phyloP scores from a whole-genome alignment of 1,139 yeast genomes.

The Lodderomyces pseudojiufengensis region DNA sequence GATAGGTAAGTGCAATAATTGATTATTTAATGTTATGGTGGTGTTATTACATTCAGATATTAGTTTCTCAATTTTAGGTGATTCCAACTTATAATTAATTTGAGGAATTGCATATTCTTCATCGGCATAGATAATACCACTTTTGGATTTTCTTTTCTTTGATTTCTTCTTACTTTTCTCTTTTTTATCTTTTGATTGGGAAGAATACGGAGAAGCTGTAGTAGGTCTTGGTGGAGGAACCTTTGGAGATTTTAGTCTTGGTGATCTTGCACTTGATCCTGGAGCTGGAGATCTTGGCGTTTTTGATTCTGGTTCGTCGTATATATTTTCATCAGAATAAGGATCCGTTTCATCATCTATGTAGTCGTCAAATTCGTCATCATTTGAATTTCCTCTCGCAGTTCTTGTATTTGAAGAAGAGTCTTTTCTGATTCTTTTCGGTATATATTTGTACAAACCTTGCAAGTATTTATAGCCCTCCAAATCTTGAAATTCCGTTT shows the following conservation, averaged over 20 bases:
- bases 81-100: conserved; percentile 66
- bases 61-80: conserved; percentile 64
- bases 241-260: conserved; percentile 8
- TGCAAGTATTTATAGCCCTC: conserved; percentile 53
- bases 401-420: neutral
- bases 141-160: conserved; percentile 18
- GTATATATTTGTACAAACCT: conserved; percentile 39
- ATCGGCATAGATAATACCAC: conserved; percentile 44
- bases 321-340: conserved; percentile 1
- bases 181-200: conserved; percentile 4
- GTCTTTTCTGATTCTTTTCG: conserved; percentile 13
- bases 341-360: conserved; percentile 1
- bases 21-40: conserved; percentile 68
- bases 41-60: conserved; percentile 77
- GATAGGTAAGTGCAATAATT: conserved; percentile 53
- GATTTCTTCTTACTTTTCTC: conserved; percentile 16
- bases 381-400: too few relatives aligned
- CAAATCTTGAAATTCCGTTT: conserved; percentile 47
- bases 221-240: conserved; percentile 31
- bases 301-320: neutral
- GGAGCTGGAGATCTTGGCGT: conserved; percentile 16
- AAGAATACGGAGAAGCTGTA: conserved; percentile 21
- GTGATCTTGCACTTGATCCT: conserved; percentile 14
- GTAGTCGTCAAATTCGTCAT: neutral
- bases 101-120: conserved; percentile 59